A percentile compares a stretch with the other conserved stretches of the same genome.
Evolutionary conservation across 208 protist genomes (phyloP).

Genomic region (Porcisia hertigi): DNA sequence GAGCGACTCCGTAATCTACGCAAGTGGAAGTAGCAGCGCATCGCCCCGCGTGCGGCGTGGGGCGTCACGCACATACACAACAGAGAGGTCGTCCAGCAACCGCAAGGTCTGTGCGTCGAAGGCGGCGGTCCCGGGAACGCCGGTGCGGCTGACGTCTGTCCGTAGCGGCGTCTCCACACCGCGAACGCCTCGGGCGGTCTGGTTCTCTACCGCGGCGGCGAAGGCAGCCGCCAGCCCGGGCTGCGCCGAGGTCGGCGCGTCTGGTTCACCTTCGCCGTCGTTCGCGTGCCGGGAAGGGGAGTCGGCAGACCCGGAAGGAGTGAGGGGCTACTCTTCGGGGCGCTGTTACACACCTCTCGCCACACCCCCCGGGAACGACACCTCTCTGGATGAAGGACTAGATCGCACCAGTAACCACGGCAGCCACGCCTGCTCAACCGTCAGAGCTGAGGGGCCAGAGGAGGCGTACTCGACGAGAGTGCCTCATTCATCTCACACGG

Average conservation of each 20-base stretch:
- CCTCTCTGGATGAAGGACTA: neutral
- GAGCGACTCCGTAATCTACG: neutral
- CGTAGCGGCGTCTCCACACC: conserved; percentile 5
- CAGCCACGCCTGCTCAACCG: neutral
- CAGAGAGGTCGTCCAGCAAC: conserved; percentile 7
- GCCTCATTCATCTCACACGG: neutral
- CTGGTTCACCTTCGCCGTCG: neutral
- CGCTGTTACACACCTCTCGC: neutral
- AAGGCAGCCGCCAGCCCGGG: neutral
- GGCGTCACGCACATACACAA: neutral
- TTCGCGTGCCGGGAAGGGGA: conserved; percentile 5
- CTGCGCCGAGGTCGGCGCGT: neutral
- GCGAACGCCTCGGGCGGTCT: conserved; percentile 4
- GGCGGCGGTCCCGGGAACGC: conserved; percentile 8
- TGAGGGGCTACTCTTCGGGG: neutral
- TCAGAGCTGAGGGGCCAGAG: neutral
- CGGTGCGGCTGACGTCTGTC: conserved; percentile 9
- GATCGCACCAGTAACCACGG: neutral
- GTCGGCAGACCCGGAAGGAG: neutral
- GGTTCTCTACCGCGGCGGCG: neutral
- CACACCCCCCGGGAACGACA: neutral
- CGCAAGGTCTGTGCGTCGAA: conserved; percentile 15
- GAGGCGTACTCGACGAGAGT: neutral
- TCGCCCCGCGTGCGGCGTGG: conserved; percentile 1
- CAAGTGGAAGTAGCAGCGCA: neutral